A percentile compares a stretch with the other conserved stretches of the same genome.
Conservation (phyloP, 1,139 yeast genomes). For the Debaryomyces udenii region DNA sequence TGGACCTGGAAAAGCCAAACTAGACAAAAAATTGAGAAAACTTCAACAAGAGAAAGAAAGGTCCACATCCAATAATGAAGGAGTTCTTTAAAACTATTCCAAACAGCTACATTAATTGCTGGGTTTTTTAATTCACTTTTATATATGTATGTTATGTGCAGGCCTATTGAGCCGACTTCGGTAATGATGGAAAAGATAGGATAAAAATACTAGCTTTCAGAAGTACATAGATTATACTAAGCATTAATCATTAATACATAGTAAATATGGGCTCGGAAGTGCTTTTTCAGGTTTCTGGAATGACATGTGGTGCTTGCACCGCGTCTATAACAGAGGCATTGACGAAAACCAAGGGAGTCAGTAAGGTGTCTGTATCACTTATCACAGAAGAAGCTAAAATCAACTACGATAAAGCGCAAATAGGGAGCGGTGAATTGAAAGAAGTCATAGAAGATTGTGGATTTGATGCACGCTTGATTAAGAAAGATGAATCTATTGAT, state of each 20-base stretch:
- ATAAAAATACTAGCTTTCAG: too few relatives aligned
- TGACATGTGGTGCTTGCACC: constrained; percentile 46
- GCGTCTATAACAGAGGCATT: constrained; percentile 33
- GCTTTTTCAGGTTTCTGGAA: constrained; percentile 27
- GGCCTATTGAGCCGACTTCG: constrained; percentile 4
- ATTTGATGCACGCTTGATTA: constrained; percentile 29
- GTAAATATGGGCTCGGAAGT: constrained; percentile 13
- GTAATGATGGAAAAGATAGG: constrained; percentile 15
- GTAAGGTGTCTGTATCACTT: constrained; percentile 33
- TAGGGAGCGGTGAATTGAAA: constrained; percentile 18
- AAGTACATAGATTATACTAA: neutral
- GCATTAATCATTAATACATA: neutral
- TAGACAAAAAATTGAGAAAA: constrained; percentile 12
- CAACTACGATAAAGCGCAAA: constrained; percentile 17
- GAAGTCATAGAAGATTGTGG: constrained; percentile 39
- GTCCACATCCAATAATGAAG: neutral
- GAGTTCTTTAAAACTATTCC: neutral
- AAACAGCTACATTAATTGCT: too few relatives aligned
- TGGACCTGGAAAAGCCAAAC: constrained; percentile 20
- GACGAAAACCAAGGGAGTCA: constrained; percentile 25
- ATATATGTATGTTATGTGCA: too few relatives aligned
- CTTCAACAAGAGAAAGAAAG: constrained; percentile 5
- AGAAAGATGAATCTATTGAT: neutral
- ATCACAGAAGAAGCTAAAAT: constrained; percentile 41
- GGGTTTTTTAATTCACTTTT: too few relatives aligned